phyloP scores from a whole-genome alignment of 306 rosid genomes.

The Erythrophleum fordii region DNA sequence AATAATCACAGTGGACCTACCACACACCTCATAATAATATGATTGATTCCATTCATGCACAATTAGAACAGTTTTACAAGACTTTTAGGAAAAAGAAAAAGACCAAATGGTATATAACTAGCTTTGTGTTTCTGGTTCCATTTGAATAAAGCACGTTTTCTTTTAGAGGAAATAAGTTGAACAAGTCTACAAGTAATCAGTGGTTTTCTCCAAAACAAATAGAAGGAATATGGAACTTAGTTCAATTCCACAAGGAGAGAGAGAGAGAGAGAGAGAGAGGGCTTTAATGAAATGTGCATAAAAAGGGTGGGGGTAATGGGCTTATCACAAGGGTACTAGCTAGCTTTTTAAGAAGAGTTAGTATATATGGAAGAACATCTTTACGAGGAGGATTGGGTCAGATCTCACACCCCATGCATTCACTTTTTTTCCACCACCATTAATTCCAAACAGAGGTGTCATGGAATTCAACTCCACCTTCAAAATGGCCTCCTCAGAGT shows the following conservation, averaged over 20 bases:
- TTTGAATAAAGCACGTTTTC: slow-evolving; percentile 25
- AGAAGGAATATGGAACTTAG: slow-evolving; percentile 34
- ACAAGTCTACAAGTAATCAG: neutral
- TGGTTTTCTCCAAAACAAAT: neutral
- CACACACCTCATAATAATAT: slow-evolving; percentile 33
- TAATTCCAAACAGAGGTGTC: slow-evolving; percentile 46
- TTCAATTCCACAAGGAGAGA: slow-evolving; percentile 35
- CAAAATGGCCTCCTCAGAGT: slow-evolving; percentile 56
- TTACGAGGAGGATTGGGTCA: slow-evolving; percentile 62
- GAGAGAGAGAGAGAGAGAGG: slow-evolving; percentile 11
- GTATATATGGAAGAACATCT: slow-evolving; percentile 47
- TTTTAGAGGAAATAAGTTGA: slow-evolving; percentile 15
- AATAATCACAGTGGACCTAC: slow-evolving; percentile 44
- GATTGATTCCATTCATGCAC: slow-evolving; percentile 40
- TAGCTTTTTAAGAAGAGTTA: slow-evolving; percentile 42
- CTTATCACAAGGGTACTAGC: slow-evolving; percentile 20
- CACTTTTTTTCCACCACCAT: slow-evolving; percentile 44
- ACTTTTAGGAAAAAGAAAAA: slow-evolving; percentile 25
- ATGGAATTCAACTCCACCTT: slow-evolving; percentile 58
- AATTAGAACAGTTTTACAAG: slow-evolving; percentile 10
- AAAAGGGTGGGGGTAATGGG: slow-evolving; percentile 38
- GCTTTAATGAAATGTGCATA: slow-evolving; percentile 34
- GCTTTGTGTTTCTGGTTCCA: slow-evolving; percentile 7
- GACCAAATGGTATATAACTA: neutral
- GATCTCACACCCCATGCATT: slow-evolving; percentile 63